Conservation (phyloP, 78 protist genomes). For the Dictyostelium intermedium region DNA sequence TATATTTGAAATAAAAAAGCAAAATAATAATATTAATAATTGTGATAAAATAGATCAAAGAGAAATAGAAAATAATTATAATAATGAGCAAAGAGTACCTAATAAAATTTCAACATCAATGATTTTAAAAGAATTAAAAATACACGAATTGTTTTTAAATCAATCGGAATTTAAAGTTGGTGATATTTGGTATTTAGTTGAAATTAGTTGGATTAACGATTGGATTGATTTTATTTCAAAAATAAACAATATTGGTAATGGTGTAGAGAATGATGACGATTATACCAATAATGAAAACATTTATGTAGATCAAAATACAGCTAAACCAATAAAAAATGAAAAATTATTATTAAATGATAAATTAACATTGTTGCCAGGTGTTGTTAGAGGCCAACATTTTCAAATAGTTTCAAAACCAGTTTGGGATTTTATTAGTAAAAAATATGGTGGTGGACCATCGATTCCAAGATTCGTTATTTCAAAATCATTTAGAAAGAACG, state of each 20-base stretch:
- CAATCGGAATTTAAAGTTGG: neutral
- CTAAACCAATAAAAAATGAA: constrained; percentile 16
- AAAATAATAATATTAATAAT: too few species aligned
- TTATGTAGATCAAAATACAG: neutral
- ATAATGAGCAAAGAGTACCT: neutral
- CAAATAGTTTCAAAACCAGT: constrained; percentile 7
- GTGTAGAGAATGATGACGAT: neutral
- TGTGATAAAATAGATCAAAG: too few species aligned
- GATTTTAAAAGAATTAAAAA: neutral
- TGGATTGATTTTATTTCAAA: neutral
- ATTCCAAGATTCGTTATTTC: neutral
- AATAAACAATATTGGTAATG: neutral
- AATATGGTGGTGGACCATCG: neutral
- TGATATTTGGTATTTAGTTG: constrained; percentile 42
- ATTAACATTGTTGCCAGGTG: neutral
- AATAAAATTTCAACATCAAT: neutral
- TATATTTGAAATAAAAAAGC: too few species aligned
- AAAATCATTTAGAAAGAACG: neutral
- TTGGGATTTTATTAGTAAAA: neutral
- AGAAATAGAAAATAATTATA: too few species aligned
- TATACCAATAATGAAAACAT: neutral
- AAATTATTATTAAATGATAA: neutral
- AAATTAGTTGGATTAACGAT: constrained; percentile 6
- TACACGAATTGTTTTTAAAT: neutral
- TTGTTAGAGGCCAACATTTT: neutral